phyloP scores from a whole-genome alignment of 371 early-diverging fungal genomes.

The Mucor circinelloides region DNA sequence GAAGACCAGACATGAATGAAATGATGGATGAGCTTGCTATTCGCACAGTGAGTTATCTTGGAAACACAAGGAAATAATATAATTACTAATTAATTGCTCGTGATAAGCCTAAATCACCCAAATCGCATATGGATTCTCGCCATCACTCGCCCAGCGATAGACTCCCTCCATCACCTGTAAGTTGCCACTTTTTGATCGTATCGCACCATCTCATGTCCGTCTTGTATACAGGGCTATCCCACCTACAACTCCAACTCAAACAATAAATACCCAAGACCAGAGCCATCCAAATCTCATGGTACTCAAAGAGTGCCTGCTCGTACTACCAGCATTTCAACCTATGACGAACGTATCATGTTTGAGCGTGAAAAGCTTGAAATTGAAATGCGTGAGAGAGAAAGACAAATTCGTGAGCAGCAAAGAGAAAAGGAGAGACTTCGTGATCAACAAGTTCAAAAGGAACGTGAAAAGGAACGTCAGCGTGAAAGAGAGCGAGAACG shows the following conservation, averaged over 20 bases:
- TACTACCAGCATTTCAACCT: constrained; percentile 27
- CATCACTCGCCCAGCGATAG: constrained; percentile 7
- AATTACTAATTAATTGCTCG: constrained; percentile 1
- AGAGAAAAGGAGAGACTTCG: constrained; percentile 17
- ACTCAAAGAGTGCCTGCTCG: constrained; percentile 21
- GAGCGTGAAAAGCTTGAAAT: constrained; percentile 31
- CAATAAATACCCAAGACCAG: constrained; percentile 29
- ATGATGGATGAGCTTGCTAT: constrained; percentile 41
- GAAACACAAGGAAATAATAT: not conserved
- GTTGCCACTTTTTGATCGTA: not conserved
- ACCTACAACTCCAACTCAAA: not conserved
- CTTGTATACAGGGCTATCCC: not conserved
- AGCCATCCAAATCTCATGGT: constrained; percentile 33
- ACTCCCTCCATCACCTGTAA: constrained; percentile 33
- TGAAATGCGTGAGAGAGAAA: constrained; percentile 35
- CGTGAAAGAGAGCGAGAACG: constrained; percentile 24
- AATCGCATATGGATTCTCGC: constrained; percentile 23
- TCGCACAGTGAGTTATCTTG: constrained; percentile 8
- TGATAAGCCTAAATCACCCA: constrained; percentile 8
- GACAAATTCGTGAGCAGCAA: constrained; percentile 26
- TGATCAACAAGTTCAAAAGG: constrained; percentile 23
- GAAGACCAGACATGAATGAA: constrained; percentile 21
- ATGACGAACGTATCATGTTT: constrained; percentile 41
- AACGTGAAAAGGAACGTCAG: constrained; percentile 14
- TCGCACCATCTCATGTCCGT: not conserved